Conservation (phyloP, 225 moss, liverwort and hornwort species). For the Rhytidiadelphus loreus region DNA sequence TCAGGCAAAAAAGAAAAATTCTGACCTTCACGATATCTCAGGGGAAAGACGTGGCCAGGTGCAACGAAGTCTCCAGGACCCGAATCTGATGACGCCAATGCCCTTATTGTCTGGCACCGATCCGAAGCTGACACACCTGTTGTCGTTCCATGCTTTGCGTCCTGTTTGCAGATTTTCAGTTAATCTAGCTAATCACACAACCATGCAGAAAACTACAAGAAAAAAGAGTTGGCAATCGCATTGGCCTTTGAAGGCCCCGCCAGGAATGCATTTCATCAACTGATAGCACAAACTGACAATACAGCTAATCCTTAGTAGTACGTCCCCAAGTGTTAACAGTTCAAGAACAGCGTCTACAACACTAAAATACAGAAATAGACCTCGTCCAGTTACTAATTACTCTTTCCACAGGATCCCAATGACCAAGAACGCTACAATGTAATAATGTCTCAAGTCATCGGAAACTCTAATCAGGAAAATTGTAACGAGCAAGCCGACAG, state of each 20-base stretch:
- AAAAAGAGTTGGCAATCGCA: background rate
- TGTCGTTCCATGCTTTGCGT: slow-evolving; percentile 62
- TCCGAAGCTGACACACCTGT: slow-evolving; percentile 88
- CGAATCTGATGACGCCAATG: slow-evolving; percentile 54
- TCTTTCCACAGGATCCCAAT: background rate
- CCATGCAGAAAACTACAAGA: background rate
- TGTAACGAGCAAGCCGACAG: background rate
- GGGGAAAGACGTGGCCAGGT: slow-evolving; percentile 87
- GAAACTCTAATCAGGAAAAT: background rate
- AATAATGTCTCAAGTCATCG: background rate
- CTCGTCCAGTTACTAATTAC: background rate
- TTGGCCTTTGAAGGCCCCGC: background rate
- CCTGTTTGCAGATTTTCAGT: slow-evolving; percentile 33
- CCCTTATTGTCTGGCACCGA: slow-evolving; percentile 57
- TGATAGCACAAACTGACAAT: background rate
- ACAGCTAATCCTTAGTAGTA: background rate
- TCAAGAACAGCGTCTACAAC: background rate
- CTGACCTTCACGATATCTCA: slow-evolving; percentile 79
- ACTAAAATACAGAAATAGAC: background rate
- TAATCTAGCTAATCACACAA: background rate
- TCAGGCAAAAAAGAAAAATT: background rate
- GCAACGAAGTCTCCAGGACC: slow-evolving; percentile 52
- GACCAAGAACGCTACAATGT: background rate
- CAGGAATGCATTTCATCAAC: background rate
- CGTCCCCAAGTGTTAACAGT: background rate